phyloP scores from a whole-genome alignment of 305 asterid genomes.

The Solanum chacoense region DNA sequence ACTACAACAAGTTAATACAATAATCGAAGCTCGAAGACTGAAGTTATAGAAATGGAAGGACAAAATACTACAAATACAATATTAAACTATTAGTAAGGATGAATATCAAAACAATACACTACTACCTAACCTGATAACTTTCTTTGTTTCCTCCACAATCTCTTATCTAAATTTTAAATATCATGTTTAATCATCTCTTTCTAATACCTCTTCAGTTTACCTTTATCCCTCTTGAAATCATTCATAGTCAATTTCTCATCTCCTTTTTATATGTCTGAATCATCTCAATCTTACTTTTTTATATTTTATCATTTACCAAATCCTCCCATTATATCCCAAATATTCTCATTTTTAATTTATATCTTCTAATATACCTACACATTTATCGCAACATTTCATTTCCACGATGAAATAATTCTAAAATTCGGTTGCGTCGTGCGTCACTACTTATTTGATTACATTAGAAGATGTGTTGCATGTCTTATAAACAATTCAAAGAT shows the following conservation, averaged over 20 bases:
- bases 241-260: neutral
- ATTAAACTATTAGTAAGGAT: neutral
- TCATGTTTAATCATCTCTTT: neutral
- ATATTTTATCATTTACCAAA: neutral
- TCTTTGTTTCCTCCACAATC: neutral
- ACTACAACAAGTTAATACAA: neutral
- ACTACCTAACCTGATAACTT: neutral
- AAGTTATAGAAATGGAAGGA: neutral
- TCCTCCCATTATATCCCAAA: neutral
- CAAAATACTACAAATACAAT: neutral
- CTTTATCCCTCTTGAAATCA: neutral
- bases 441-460: neutral
- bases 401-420: neutral
- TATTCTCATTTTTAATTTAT: too few species aligned
- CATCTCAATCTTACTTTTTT: neutral
- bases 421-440: neutral
- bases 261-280: neutral
- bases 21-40: neutral
- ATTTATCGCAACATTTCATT: too few species aligned
- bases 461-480: neutral
- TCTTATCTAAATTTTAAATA: neutral
- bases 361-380: neutral
- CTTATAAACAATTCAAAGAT: neutral
- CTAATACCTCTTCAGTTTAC: neutral
- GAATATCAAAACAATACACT: neutral